phyloP scores from a whole-genome alignment of 2,329 filamentous ascomycete species.

The Hyphodiscus sp. region DNA sequence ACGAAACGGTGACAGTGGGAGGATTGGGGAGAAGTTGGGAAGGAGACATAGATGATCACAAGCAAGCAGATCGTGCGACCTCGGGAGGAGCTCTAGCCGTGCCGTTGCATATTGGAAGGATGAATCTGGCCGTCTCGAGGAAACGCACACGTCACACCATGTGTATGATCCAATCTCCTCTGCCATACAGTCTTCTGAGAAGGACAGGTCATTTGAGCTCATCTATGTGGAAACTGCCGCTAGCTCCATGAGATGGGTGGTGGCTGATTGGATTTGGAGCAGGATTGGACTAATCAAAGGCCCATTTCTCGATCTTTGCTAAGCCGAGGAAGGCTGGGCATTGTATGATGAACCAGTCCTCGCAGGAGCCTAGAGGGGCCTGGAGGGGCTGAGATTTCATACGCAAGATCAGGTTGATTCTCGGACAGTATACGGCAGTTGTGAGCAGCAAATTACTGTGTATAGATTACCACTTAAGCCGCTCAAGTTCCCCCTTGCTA shows the following conservation, averaged over 20 bases:
- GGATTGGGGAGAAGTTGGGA: slow-evolving; percentile 6
- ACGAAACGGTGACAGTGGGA: slow-evolving; percentile 9
- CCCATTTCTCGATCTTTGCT: background rate
- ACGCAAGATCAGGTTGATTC: slow-evolving; percentile 10
- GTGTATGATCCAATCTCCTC: background rate
- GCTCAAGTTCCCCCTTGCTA: background rate
- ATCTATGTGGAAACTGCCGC: background rate
- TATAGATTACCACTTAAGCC: background rate
- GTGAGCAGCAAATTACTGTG: slow-evolving; percentile 9
- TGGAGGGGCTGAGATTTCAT: slow-evolving; percentile 13
- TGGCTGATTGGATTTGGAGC: background rate
- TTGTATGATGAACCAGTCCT: background rate
- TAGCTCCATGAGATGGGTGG: background rate
- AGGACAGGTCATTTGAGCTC: background rate
- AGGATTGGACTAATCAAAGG: background rate
- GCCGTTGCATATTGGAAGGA: slow-evolving; percentile 14
- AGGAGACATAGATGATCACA: slow-evolving; percentile 4
- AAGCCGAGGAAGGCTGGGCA: background rate
- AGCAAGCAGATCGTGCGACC: slow-evolving; percentile 4
- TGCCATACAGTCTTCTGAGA: background rate
- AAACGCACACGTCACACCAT: background rate
- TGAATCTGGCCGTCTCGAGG: slow-evolving; percentile 4
- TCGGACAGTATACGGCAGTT: slow-evolving; percentile 12
- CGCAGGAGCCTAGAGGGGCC: slow-evolving; percentile 3
- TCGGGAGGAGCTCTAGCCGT: slow-evolving; percentile 3